phyloP scores from a whole-genome alignment of 2,329 filamentous ascomycete genomes.

The Talaromyces verruculosus region DNA sequence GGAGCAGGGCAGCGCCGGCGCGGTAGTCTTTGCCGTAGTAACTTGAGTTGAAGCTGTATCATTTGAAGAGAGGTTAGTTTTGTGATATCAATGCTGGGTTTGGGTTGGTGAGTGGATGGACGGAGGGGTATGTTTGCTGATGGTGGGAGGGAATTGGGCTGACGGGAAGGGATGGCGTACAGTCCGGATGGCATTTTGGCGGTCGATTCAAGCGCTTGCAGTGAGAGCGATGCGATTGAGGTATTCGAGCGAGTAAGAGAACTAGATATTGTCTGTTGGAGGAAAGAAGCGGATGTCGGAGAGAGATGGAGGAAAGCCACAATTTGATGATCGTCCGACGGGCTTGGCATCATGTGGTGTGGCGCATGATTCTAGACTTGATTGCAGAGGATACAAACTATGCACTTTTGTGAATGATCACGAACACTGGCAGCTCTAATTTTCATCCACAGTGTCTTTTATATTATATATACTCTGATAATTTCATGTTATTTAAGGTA shows the following conservation, averaged over 20 bases:
- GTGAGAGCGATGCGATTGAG: neutral
- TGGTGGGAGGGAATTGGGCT: neutral
- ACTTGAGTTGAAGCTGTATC: constrained; percentile 63
- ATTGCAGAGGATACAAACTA: neutral
- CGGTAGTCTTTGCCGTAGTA: constrained; percentile 91
- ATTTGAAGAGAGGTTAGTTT: neutral
- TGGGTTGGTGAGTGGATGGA: neutral
- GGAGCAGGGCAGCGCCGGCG: constrained; percentile 83
- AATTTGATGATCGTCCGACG: constrained; percentile 4
- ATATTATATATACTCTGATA: no score
- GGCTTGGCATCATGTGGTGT: constrained; percentile 21
- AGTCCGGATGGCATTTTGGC: constrained; percentile 28
- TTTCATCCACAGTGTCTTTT: no score
- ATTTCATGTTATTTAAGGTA: no score
- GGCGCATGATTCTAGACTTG: neutral
- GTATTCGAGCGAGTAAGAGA: no score
- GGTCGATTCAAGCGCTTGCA: neutral
- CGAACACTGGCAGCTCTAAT: neutral
- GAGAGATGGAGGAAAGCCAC: constrained; percentile 16
- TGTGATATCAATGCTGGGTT: neutral
- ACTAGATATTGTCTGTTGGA: no score
- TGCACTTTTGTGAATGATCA: neutral
- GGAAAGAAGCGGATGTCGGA: constrained; percentile 3
- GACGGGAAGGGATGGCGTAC: constrained; percentile 21
- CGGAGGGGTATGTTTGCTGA: neutral